Percentiles rank a stretch among this genome's conserved stretches.
These are phyloP conservation scores for Silene coronaria DNA, from an alignment of 179 eudicot species.

Conservation along the genomic window DNA sequence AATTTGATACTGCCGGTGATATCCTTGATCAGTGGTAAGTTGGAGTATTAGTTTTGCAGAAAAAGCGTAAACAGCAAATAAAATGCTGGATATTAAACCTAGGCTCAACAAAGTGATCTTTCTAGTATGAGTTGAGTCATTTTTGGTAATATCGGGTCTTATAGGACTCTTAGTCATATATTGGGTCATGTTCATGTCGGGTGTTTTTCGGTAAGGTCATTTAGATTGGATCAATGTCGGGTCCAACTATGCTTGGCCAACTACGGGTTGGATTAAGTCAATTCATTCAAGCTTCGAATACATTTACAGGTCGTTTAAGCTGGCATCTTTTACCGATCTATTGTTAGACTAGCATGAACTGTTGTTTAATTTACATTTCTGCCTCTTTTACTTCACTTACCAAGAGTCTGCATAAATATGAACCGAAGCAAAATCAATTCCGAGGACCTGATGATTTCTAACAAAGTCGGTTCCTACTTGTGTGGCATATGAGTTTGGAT, in stretches of 20 bases:
- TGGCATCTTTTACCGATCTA: no score
- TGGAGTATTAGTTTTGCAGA: background rate
- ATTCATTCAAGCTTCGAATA: no score
- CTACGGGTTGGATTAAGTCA: no score
- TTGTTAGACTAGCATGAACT: background rate
- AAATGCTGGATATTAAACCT: background rate
- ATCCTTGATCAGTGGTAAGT: constrained; percentile 33
- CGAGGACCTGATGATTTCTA: constrained; percentile 73
- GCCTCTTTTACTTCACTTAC: constrained; percentile 31
- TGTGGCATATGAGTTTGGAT: constrained; percentile 61
- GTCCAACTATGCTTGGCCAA: no score
- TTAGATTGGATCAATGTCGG: no score
- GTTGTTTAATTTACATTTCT: background rate
- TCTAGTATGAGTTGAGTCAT: no score
- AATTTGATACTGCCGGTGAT: constrained; percentile 38
- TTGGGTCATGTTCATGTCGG: no score
- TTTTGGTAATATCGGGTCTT: no score
- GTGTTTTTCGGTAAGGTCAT: no score
- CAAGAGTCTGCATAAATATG: constrained; percentile 87
- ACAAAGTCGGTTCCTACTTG: constrained; percentile 88
- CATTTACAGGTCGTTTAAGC: no score
- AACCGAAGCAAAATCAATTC: constrained; percentile 89
- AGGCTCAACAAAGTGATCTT: background rate
- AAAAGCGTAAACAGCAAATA: background rate
- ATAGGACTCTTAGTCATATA: no score